Evolutionary conservation across 345 rosid species (phyloP).

Genomic region (Luvunga scandens): DNA sequence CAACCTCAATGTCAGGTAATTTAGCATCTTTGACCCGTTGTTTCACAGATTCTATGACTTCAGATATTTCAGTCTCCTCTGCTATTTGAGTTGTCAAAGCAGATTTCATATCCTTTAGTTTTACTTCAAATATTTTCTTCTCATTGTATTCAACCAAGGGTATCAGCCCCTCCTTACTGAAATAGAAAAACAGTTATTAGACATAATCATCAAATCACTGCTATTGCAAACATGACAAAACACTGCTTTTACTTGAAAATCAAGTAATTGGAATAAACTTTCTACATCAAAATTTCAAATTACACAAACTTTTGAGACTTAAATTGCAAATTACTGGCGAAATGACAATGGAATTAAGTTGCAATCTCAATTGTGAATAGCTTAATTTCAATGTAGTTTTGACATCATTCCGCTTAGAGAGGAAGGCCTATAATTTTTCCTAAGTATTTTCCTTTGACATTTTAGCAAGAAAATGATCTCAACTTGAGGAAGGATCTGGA

Average conservation of each 20-base stretch:
- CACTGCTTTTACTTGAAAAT: background rate
- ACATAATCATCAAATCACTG: background rate
- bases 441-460: background rate
- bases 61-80: slow-evolving; percentile 68
- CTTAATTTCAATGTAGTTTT: background rate
- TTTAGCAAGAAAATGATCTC: background rate
- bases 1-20: slow-evolving; percentile 71
- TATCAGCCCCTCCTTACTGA: slow-evolving; percentile 83
- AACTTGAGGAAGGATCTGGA: background rate
- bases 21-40: slow-evolving; percentile 81
- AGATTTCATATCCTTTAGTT: slow-evolving; percentile 82
- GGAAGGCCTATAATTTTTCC: background rate
- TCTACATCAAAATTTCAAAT: background rate
- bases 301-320: background rate
- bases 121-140: slow-evolving; percentile 89
- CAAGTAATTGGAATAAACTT: background rate
- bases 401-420: background rate
- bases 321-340: background rate
- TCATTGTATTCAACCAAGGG: slow-evolving; percentile 90
- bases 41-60: slow-evolving; percentile 81
- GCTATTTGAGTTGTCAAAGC: slow-evolving; percentile 76
- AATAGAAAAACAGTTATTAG: slow-evolving; percentile 15
- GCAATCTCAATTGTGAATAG: background rate
- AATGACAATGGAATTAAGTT: background rate
- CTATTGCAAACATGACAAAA: background rate